phyloP scores from a whole-genome alignment of 2,329 filamentous ascomycete genomes.

The Pseudogymnoascus sp. region DNA sequence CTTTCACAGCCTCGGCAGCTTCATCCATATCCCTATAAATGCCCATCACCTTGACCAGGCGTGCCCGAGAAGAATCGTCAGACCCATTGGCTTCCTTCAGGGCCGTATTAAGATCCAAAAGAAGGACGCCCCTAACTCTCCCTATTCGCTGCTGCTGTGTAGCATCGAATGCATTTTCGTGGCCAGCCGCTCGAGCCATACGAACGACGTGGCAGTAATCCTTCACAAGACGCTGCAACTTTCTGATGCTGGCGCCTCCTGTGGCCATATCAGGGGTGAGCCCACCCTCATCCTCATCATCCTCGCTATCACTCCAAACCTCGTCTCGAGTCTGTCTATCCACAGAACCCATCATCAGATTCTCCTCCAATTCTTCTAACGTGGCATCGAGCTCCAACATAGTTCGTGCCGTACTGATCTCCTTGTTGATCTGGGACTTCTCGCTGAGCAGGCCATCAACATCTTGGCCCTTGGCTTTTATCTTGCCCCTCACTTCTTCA shows the following conservation, averaged over 20 bases:
- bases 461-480: conserved; percentile 55
- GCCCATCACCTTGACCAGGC: conserved; percentile 46
- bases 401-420: conserved; percentile 52
- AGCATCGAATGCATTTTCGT: conserved; percentile 53
- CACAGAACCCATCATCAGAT: conserved; percentile 43
- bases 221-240: conserved; percentile 45
- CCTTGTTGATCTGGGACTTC: conserved; percentile 51
- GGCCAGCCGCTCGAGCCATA: conserved; percentile 41
- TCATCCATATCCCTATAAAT: conserved; percentile 55
- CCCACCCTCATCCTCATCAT: conserved; percentile 30
- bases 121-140: conserved; percentile 51
- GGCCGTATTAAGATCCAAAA: conserved; percentile 56
- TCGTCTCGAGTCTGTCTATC: conserved; percentile 21
- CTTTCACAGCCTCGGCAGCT: conserved; percentile 47
- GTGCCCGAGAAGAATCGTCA: conserved; percentile 30
- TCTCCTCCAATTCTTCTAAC: conserved; percentile 53
- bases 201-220: conserved; percentile 49
- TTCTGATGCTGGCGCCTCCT: conserved; percentile 24
- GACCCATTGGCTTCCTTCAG: conserved; percentile 45
- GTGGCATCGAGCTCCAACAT: conserved; percentile 61
- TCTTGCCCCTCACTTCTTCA: conserved; percentile 59
- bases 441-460: conserved; percentile 56
- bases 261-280: conserved; percentile 19
- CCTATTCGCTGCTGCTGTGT: conserved; percentile 46
- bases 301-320: conserved; percentile 31